These are phyloP conservation scores for Pythium phragmitis DNA, from an alignment of 352 stramenopile species.

Conservation along the genomic window DNA sequence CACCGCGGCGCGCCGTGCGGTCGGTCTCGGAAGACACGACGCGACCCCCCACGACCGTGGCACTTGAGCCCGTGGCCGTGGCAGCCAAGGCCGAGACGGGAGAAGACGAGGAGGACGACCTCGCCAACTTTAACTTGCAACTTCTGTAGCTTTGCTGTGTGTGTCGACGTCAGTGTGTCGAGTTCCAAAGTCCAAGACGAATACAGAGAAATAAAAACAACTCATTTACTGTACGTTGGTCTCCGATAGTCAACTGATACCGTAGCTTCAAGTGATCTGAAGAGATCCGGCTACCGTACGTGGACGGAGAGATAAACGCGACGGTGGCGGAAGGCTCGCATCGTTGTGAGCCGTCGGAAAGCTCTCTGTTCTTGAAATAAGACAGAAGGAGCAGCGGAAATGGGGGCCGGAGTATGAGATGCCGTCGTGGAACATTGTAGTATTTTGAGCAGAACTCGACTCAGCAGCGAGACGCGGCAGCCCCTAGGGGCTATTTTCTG, in stretches of 20 bases:
- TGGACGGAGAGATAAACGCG: slow-evolving; percentile 2
- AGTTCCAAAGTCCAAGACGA: neutral
- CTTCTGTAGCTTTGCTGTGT: slow-evolving; percentile 25
- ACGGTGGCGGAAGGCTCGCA: too few species aligned
- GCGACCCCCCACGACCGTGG: slow-evolving; percentile 25
- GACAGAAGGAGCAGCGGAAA: too few species aligned
- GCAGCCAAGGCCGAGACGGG: neutral
- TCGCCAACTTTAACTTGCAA: slow-evolving; percentile 78
- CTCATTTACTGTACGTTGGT: too few species aligned
- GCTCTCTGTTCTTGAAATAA: too few species aligned
- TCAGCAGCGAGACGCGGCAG: neutral
- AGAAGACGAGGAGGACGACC: slow-evolving; percentile 48
- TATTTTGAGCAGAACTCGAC: neutral
- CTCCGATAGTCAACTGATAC: too few species aligned
- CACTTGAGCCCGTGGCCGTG: neutral
- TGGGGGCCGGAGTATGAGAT: too few species aligned
- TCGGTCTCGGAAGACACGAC: slow-evolving; percentile 59
- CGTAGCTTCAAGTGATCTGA: neutral
- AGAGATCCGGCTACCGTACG: neutral
- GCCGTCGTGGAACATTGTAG: too few species aligned
- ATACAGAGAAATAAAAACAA: neutral
- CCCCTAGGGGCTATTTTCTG: slow-evolving; percentile 14
- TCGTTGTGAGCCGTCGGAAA: too few species aligned
- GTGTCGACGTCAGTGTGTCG: neutral
- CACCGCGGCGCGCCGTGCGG: slow-evolving; percentile 40